Base-by-base conservation (phyloP, 345 rosid species). In the Physaria fendleri region DNA sequence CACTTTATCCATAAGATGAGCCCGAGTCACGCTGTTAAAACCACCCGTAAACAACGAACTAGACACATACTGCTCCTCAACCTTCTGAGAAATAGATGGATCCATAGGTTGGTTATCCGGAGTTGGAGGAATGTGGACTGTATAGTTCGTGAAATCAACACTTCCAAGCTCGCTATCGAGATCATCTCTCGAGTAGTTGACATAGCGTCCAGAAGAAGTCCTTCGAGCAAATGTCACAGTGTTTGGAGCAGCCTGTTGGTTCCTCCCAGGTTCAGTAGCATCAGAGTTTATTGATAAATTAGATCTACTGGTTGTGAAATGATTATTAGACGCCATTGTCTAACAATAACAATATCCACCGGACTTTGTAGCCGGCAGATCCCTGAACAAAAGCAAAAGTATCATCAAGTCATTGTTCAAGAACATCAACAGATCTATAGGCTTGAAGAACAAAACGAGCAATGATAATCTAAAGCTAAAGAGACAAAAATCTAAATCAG, bases 61-160 rank as follows among this genome's bases (percentile, higher is more conserved):
- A 0, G 98, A 92, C 28, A 88, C 98, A 29, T 92, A 92, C 72
- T 92, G 98, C 81, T 92, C 98, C 71, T 92, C 98, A 9, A 88
- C 98, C 74, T 84, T 92, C 64, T 85, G 96, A 8, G 98, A 85
- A 44, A 92, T 85, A 1, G 96, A 84, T 2, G 90, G 85, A 64
- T 92, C 98, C 95, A 85, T 92, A 1, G 98, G 95, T 50, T 92
- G 98, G 68, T 88, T 84, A 71, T 88, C 98, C 1, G 98, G 98
- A 32, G 98, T 92, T 8, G 88, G 93, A 0, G 98, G 98, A 56
- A 85, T 80, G 9, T 92, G 95, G 13, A 92, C 98, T 6, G 90
- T 81, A 27, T 92, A 92, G 74, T 82, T 81, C 66, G 82, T 79
- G 61, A 84, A 84, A 62, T 92, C 98, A 6, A 68, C 56, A 65